phyloP scores from a whole-genome alignment of 2,329 filamentous ascomycete species.

The Saccharata proteae region DNA sequence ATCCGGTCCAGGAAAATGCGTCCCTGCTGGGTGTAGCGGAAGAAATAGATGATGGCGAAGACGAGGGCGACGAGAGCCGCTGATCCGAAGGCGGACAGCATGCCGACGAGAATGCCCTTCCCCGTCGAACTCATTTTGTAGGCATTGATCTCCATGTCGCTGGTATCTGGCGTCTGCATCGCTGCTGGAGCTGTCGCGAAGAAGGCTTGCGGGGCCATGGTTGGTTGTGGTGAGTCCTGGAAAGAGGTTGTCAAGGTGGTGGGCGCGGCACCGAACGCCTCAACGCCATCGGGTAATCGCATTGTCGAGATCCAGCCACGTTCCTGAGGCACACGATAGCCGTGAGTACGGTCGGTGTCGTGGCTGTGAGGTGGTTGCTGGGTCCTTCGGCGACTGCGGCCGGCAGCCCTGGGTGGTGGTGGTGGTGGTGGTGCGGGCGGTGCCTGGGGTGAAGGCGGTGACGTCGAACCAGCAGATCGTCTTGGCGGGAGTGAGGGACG shows the following conservation, averaged over 20 bases:
- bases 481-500: no score
- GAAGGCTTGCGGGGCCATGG: conserved; percentile 15
- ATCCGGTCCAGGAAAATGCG: conserved; percentile 89
- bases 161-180: conserved; percentile 5
- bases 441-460: no score
- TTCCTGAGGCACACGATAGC: no score
- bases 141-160: conserved; percentile 2
- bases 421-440: no score
- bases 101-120: conserved; percentile 82
- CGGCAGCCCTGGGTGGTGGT: no score
- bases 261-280: conserved; percentile 10
- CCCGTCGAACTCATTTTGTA: conserved; percentile 41
- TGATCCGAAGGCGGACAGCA: conserved; percentile 87
- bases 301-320: no score
- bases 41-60: conserved; percentile 79
- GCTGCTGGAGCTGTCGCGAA: conserved; percentile 11
- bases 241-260: conserved; percentile 22
- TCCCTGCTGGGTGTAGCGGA: conserved; percentile 77
- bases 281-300: conserved; percentile 21
- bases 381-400: no score
- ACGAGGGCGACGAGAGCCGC: conserved; percentile 72
- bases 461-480: no score
- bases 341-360: no score
- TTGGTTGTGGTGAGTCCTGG: conserved; percentile 14
- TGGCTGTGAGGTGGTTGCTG: no score